phyloP scores from a whole-genome alignment of 2,329 filamentous ascomycete genomes.

The Scedosporium boydii region DNA sequence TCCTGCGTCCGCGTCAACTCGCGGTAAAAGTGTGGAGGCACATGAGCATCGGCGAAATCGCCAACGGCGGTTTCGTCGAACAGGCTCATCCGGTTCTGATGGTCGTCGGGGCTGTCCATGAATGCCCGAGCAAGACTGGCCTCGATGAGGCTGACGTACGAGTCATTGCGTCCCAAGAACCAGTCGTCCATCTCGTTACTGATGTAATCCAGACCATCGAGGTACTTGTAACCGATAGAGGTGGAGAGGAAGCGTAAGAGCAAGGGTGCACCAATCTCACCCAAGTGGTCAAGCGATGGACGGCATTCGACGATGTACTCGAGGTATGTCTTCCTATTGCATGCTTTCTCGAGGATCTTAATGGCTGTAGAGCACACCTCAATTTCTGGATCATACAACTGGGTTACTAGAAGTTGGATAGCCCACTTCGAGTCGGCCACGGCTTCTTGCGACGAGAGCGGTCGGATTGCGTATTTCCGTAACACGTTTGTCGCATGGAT shows the following conservation, averaged over 20 bases:
- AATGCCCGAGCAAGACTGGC: slow-evolving; percentile 88
- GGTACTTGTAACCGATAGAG: slow-evolving; percentile 93
- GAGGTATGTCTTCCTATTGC: slow-evolving; percentile 80
- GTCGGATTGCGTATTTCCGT: slow-evolving; percentile 69
- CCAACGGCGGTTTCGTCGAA: slow-evolving; percentile 46
- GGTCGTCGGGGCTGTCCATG: slow-evolving; percentile 51
- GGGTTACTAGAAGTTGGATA: slow-evolving; percentile 91
- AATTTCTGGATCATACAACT: slow-evolving; percentile 93
- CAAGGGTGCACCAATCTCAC: slow-evolving; percentile 90
- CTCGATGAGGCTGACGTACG: slow-evolving; percentile 90
- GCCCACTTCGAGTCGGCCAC: slow-evolving; percentile 82
- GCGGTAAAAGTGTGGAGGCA: slow-evolving; percentile 96
- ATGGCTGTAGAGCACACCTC: slow-evolving; percentile 94
- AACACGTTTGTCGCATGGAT: slow-evolving; percentile 83
- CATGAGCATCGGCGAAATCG: slow-evolving; percentile 49
- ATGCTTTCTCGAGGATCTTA: slow-evolving; percentile 94
- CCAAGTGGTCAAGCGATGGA: slow-evolving; percentile 86
- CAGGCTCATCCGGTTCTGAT: slow-evolving; percentile 45
- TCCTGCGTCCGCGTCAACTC: slow-evolving; percentile 89
- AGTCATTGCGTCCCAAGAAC: slow-evolving; percentile 94
- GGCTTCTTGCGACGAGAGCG: slow-evolving; percentile 21
- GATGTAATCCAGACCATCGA: slow-evolving; percentile 95
- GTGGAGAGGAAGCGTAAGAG: slow-evolving; percentile 89
- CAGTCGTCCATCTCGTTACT: slow-evolving; percentile 99
- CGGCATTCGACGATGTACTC: slow-evolving; percentile 97